Conservation (phyloP, 768 basidiomycete species). For the Calvatia gigantea region DNA sequence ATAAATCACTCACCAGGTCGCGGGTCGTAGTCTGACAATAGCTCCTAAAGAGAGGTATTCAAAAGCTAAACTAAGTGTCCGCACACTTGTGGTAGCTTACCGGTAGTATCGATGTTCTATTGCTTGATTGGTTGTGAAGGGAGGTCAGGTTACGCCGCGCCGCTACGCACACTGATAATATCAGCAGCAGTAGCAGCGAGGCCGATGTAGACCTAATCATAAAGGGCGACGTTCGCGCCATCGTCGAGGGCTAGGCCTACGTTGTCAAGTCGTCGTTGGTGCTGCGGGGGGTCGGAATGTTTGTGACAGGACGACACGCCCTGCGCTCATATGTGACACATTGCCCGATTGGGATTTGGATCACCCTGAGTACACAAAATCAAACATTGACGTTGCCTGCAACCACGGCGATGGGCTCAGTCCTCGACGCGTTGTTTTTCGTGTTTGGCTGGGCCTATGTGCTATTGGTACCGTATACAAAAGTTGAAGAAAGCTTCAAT, state of each 20-base stretch:
- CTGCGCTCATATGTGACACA: no score
- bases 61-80: neutral
- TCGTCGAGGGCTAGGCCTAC: neutral
- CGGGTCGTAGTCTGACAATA: neutral
- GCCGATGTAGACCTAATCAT: neutral
- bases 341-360: no score
- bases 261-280: neutral
- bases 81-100: neutral
- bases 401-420: slow-evolving; percentile 18
- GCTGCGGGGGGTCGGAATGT: no score
- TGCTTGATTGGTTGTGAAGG: neutral
- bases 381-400: neutral
- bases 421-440: slow-evolving; percentile 50
- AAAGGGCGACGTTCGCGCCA: neutral
- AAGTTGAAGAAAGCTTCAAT: slow-evolving; percentile 97
- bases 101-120: slow-evolving; percentile 5
- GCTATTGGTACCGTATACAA: slow-evolving; percentile 80
- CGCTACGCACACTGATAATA: neutral
- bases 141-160: neutral
- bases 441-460: slow-evolving; percentile 62
- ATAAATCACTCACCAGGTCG: slow-evolving; percentile 3
- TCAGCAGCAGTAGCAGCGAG: neutral
- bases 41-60: neutral
- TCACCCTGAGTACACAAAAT: neutral
- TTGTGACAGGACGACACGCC: no score